These are phyloP conservation scores for Debaryomyces tyrocola DNA, from an alignment of 805 yeast species.

Conservation along the genomic window DNA sequence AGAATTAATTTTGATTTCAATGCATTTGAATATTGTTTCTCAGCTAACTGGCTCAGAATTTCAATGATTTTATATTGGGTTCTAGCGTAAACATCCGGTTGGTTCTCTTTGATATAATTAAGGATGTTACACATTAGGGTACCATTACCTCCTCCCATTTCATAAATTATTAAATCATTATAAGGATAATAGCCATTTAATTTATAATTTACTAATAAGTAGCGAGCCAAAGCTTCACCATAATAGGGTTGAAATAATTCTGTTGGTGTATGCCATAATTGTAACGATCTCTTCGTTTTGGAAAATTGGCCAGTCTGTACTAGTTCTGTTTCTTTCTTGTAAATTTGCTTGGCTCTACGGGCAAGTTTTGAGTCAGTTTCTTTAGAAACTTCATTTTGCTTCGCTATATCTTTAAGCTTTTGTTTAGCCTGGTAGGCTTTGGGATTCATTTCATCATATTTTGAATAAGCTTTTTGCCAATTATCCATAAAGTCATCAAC, in stretches of 20 bases:
- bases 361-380: conserved; percentile 27
- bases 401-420: conserved; percentile 7
- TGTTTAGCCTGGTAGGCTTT: conserved; percentile 10
- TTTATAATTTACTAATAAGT: conserved; percentile 69
- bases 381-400: conserved; percentile 1
- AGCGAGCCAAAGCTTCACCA: conserved; percentile 84
- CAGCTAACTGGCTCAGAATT: conserved; percentile 62
- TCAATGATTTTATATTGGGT: conserved; percentile 74
- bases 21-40: conserved; percentile 48
- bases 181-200: conserved; percentile 64
- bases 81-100: conserved; percentile 71
- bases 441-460: conserved; percentile 40
- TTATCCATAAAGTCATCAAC: conserved; percentile 68
- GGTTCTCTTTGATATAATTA: conserved; percentile 57
- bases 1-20: conserved; percentile 29
- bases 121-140: conserved; percentile 76
- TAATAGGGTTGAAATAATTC: conserved; percentile 82
- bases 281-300: conserved; percentile 44
- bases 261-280: conserved; percentile 89
- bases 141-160: conserved; percentile 90
- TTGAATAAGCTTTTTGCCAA: conserved; percentile 64
- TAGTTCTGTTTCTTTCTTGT: conserved; percentile 21
- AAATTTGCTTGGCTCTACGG: conserved; percentile 23
- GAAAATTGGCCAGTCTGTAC: conserved; percentile 15
- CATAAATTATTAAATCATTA: conserved; percentile 72